Evolutionary conservation across 148 eudicot species (phyloP).

Genomic region (Hydrangea macrophylla): DNA sequence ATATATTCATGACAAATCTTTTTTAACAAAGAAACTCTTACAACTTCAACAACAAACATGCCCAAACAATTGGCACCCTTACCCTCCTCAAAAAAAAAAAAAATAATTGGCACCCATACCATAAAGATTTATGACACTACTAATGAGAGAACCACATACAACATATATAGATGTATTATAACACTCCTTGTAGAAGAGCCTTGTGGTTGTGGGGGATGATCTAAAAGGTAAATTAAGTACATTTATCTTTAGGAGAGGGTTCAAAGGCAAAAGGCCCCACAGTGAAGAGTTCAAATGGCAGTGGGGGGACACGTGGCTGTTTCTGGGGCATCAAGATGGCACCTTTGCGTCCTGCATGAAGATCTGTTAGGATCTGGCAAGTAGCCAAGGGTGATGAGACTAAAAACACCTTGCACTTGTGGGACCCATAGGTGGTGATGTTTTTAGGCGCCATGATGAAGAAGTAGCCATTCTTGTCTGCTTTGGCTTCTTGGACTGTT

Average conservation of each 20-base stretch:
- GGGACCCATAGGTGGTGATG: slow-evolving; percentile 25
- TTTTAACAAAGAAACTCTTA: no score
- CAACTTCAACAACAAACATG: no score
- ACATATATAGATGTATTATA: not conserved
- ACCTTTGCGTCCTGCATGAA: slow-evolving; percentile 34
- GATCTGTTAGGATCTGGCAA: slow-evolving; percentile 39
- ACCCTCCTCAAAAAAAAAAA: no score
- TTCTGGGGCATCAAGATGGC: slow-evolving; percentile 19
- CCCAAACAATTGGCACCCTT: no score
- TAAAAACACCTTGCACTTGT: slow-evolving; percentile 38
- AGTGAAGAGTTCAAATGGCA: slow-evolving; percentile 22
- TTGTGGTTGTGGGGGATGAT: not conserved
- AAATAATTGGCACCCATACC: no score
- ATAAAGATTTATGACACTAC: not conserved
- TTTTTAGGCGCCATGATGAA: slow-evolving; percentile 25
- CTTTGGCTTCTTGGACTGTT: slow-evolving; percentile 6
- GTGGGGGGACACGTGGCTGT: not conserved
- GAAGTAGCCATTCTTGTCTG: slow-evolving; percentile 59
- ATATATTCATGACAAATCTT: no score
- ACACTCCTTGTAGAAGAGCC: no score
- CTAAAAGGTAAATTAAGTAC: not conserved
- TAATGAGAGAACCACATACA: no score
- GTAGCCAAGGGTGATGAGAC: slow-evolving; percentile 17
- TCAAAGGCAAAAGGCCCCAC: slow-evolving; percentile 29
- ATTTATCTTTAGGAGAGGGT: not conserved